Evolutionary conservation across 2,329 filamentous ascomycete species (phyloP).

Genomic region (Trichoderma polysporum): DNA sequence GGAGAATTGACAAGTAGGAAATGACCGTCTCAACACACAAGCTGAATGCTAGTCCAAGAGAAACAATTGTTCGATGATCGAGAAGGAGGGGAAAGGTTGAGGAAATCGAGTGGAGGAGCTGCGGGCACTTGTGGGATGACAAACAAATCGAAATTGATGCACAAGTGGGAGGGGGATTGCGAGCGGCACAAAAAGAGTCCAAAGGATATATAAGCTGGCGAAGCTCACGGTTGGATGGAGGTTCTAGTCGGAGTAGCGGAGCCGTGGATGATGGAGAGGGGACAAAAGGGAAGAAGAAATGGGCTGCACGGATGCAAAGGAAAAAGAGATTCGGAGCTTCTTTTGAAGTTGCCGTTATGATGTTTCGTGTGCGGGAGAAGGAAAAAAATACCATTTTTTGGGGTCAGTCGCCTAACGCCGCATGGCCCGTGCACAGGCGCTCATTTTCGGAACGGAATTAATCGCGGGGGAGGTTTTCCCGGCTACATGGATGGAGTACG

Average conservation of each 20-base stretch:
- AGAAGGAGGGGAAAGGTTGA: constrained; percentile 18
- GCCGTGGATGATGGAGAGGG: constrained; percentile 11
- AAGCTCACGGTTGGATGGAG: constrained; percentile 12
- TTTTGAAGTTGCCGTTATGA: constrained; percentile 20
- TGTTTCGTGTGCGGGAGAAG: constrained; percentile 20
- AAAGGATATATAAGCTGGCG: not conserved
- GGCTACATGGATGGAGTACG: not conserved
- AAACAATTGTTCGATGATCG: constrained; percentile 22
- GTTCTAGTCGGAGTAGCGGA: not conserved
- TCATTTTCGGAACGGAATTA: constrained; percentile 20
- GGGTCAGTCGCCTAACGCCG: constrained; percentile 22
- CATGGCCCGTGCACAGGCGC: constrained; percentile 17
- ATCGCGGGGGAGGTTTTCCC: constrained; percentile 15
- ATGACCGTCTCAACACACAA: constrained; percentile 11
- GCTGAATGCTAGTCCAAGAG: constrained; percentile 21
- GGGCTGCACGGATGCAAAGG: constrained; percentile 2
- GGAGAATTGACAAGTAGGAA: constrained; percentile 2
- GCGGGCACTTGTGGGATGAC: constrained; percentile 24
- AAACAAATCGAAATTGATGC: constrained; percentile 10
- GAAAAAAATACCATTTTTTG: constrained; percentile 22
- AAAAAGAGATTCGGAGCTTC: constrained; percentile 19
- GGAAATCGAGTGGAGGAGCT: constrained; percentile 19
- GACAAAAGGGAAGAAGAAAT: constrained; percentile 21
- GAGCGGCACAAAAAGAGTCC: constrained; percentile 19
- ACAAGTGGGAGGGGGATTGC: constrained; percentile 16